Evolutionary conservation across 1,284 basidiomycete genomes (phyloP).

Genomic region (Tremellales sp.): DNA sequence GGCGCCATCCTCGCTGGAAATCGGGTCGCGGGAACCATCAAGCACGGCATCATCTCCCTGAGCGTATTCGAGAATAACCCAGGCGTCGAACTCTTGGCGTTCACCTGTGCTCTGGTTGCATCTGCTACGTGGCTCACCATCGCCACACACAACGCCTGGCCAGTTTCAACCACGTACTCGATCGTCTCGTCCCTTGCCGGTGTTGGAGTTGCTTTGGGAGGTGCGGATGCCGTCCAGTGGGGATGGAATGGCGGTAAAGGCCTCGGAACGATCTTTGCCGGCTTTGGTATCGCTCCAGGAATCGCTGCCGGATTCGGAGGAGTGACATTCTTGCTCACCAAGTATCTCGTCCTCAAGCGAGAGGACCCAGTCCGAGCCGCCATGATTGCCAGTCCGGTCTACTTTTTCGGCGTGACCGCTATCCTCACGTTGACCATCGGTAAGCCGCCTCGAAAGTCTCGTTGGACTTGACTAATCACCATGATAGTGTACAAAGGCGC

Average conservation of each 20-base stretch:
- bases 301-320: conserved; percentile 50
- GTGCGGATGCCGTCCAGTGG: conserved; percentile 49
- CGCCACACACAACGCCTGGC: conserved; percentile 48
- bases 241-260: conserved; percentile 54
- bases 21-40: conserved; percentile 50
- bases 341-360: conserved; percentile 46
- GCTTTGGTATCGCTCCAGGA: conserved; percentile 46
- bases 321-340: conserved; percentile 50
- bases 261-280: conserved; percentile 49
- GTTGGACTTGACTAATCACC: neutral
- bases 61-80: conserved; percentile 48
- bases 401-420: conserved; percentile 49
- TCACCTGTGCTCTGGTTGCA: conserved; percentile 48
- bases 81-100: conserved; percentile 51
- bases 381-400: conserved; percentile 46
- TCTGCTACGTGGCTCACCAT: conserved; percentile 50
- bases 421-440: conserved; percentile 45
- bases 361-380: conserved; percentile 43
- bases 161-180: conserved; percentile 51
- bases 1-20: conserved; percentile 50
- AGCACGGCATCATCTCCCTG: conserved; percentile 50
- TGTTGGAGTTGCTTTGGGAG: conserved; percentile 51
- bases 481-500: conserved; percentile 45
- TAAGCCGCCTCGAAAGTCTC: conserved; percentile 29
- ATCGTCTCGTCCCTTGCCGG: conserved; percentile 52